These are phyloP conservation scores for Earliella scabrosa DNA, from an alignment of 1,284 basidiomycete genomes.

Conservation along the genomic window DNA sequence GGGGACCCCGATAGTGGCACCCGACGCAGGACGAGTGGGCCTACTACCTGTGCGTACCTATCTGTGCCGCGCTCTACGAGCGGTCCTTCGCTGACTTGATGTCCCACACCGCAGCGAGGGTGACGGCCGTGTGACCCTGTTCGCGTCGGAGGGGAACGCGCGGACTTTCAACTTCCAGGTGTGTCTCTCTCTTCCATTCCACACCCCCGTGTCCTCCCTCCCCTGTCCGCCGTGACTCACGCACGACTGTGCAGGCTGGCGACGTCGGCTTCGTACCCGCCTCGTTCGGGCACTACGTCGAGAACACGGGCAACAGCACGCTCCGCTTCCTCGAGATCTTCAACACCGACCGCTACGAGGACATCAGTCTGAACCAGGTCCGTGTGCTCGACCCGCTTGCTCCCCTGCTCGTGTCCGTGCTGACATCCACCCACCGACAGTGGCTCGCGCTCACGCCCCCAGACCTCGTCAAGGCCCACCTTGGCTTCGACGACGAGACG, in stretches of 20 bases:
- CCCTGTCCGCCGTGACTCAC: background rate
- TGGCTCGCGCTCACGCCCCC: slow-evolving; percentile 72
- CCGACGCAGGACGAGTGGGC: slow-evolving; percentile 74
- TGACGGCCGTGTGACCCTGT: slow-evolving; percentile 65
- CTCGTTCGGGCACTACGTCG: slow-evolving; percentile 71
- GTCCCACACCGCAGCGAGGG: slow-evolving; percentile 64
- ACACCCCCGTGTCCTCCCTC: background rate
- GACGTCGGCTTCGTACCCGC: slow-evolving; percentile 71
- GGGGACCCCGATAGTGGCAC: slow-evolving; percentile 81
- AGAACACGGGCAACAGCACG: slow-evolving; percentile 70
- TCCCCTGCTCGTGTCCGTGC: slow-evolving; percentile 30
- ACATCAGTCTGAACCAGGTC: slow-evolving; percentile 66
- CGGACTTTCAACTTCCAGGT: slow-evolving; percentile 73
- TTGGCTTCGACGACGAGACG: slow-evolving; percentile 56
- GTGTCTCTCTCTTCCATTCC: background rate
- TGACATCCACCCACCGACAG: slow-evolving; percentile 35
- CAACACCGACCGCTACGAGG: slow-evolving; percentile 62
- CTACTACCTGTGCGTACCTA: slow-evolving; percentile 47
- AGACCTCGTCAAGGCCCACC: slow-evolving; percentile 63
- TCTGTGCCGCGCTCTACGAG: background rate
- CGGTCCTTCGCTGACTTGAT: no score
- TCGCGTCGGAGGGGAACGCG: slow-evolving; percentile 64
- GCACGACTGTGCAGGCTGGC: slow-evolving; percentile 46
- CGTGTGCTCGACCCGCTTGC: background rate
- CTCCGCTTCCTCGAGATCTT: slow-evolving; percentile 70